Conservation (phyloP, 345 rosid species). For the Erodium maritimum region DNA sequence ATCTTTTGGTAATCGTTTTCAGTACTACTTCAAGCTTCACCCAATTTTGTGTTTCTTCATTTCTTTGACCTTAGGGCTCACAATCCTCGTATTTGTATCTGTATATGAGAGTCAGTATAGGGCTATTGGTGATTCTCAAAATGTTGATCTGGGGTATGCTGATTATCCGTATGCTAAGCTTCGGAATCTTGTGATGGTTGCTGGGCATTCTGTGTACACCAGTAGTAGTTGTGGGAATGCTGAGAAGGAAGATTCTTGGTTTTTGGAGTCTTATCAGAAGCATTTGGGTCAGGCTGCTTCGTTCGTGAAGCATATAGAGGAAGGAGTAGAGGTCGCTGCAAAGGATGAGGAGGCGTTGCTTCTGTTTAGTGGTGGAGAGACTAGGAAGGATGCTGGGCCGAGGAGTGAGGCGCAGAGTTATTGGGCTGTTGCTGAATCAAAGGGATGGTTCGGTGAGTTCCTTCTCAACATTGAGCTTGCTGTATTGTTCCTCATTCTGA, state of each 20-base stretch:
- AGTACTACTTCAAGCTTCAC: constrained; percentile 48
- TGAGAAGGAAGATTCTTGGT: constrained; percentile 88
- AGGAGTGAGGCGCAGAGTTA: constrained; percentile 98
- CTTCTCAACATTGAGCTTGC: constrained; percentile 5
- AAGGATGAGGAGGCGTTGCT: constrained; percentile 70
- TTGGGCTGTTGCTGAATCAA: constrained; percentile 89
- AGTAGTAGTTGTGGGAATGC: constrained; percentile 63
- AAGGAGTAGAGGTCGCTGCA: constrained; percentile 51
- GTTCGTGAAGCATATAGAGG: constrained; percentile 69
- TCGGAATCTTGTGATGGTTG: constrained; percentile 86
- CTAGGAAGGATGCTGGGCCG: constrained; percentile 91
- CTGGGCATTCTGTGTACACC: constrained; percentile 90
- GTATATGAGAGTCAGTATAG: constrained; percentile 36
- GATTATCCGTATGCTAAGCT: constrained; percentile 54
- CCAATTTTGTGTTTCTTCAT: constrained; percentile 40
- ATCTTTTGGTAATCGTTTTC: constrained; percentile 41
- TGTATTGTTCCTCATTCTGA: background rate
- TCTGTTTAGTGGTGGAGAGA: constrained; percentile 94
- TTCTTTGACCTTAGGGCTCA: constrained; percentile 51
- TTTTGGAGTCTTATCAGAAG: constrained; percentile 88
- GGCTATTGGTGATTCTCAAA: constrained; percentile 19
- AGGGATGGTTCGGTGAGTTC: constrained; percentile 93
- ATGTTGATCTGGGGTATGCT: constrained; percentile 20
- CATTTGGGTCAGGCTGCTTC: constrained; percentile 89
- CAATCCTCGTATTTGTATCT: constrained; percentile 40